Evolutionary conservation across 1,284 basidiomycete species (phyloP).

Genomic region (Melampsora americana): DNA sequence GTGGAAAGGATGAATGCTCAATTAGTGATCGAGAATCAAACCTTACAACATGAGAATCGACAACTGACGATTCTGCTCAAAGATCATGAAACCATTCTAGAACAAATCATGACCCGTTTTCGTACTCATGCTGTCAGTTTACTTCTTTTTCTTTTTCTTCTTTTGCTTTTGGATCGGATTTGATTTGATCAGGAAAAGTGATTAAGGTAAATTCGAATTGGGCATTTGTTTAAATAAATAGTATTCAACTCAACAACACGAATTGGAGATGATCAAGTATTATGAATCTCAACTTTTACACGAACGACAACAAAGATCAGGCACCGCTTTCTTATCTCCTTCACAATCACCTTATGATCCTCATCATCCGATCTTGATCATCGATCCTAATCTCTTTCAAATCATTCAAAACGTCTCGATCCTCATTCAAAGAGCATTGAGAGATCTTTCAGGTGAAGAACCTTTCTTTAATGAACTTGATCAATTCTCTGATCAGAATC

Average conservation of each 20-base stretch:
- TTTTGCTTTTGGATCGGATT: not conserved
- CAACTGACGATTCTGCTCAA: constrained; percentile 81
- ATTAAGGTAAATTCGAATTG: no score
- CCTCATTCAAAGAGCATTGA: constrained; percentile 38
- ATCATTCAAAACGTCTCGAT: constrained; percentile 31
- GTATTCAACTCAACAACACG: constrained; percentile 87
- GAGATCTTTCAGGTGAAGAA: constrained; percentile 47
- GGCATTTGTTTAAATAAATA: no score
- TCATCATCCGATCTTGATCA: constrained; percentile 46
- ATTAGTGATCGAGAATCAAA: constrained; percentile 88
- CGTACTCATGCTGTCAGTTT: constrained; percentile 80
- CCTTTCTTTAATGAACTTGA: constrained; percentile 57
- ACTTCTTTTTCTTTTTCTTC: not conserved
- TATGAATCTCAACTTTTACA: constrained; percentile 85
- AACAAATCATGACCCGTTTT: constrained; percentile 95
- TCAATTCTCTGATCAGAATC: constrained; percentile 13
- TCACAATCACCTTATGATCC: constrained; percentile 45
- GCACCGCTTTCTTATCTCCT: constrained; percentile 63
- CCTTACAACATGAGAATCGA: constrained; percentile 86
- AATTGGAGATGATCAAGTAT: constrained; percentile 79
- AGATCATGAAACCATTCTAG: constrained; percentile 91
- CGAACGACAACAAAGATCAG: constrained; percentile 59
- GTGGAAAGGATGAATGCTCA: constrained; percentile 84
- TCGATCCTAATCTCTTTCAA: constrained; percentile 33
- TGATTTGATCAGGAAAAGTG: no score